These are phyloP conservation scores for Eutrema yunnanense DNA, from an alignment of 345 rosid genomes.

Conservation along the genomic window DNA sequence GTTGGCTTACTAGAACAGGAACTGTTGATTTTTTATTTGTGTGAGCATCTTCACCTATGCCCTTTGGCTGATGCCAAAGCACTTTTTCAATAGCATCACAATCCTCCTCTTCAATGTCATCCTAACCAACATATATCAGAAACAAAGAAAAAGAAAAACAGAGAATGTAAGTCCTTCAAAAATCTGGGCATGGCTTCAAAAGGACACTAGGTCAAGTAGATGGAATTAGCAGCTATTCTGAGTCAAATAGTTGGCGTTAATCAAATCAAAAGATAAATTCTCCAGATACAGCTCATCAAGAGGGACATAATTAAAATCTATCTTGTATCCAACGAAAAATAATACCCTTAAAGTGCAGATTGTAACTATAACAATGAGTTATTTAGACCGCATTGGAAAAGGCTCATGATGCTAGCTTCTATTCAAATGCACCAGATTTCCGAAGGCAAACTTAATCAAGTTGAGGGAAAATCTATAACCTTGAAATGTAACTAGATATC, in stretches of 20 bases:
- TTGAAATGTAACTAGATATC: constrained; percentile 6
- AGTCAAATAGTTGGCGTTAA: not conserved
- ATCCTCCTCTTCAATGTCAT: constrained; percentile 93
- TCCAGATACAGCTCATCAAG: not conserved
- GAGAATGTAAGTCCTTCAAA: not conserved
- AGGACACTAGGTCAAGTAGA: not conserved
- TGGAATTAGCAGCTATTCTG: not conserved
- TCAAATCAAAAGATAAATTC: not conserved
- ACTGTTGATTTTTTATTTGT: constrained; percentile 55
- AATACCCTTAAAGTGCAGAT: not conserved
- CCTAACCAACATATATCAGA: constrained; percentile 42
- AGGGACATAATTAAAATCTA: not conserved
- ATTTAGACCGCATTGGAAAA: constrained; percentile 1
- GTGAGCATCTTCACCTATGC: constrained; percentile 67
- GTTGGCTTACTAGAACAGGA: constrained; percentile 65
- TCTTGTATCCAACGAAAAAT: not conserved
- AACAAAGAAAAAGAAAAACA: not conserved
- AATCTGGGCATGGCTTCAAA: not conserved
- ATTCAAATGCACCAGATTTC: not conserved
- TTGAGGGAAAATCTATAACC: not conserved
- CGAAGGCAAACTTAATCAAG: not conserved
- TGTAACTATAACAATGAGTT: not conserved
- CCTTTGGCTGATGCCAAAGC: constrained; percentile 94
- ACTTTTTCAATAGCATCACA: constrained; percentile 93
- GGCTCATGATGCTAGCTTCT: not conserved